Evolutionary conservation across 1,284 basidiomycete species (phyloP).

Genomic region (Ganoderma leucocontextum): DNA sequence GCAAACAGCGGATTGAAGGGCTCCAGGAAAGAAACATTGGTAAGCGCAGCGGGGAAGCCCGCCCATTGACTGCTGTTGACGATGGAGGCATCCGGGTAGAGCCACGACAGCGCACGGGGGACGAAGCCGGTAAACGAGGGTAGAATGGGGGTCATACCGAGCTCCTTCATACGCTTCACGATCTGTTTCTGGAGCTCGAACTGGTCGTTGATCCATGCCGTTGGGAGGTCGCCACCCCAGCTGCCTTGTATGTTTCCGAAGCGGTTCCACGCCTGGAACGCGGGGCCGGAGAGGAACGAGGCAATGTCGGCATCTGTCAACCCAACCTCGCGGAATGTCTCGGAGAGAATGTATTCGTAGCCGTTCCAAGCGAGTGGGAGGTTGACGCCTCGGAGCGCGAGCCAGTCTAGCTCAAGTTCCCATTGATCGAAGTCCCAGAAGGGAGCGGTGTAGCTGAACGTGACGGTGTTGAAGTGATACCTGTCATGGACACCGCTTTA

Average conservation of each 20-base stretch:
- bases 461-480: conserved; percentile 55
- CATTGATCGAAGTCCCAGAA: conserved; percentile 53
- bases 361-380: conserved; percentile 54
- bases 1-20: conserved; percentile 51
- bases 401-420: conserved; percentile 55
- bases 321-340: conserved; percentile 50
- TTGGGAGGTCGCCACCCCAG: conserved; percentile 48
- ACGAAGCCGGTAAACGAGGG: conserved; percentile 56
- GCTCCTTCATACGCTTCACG: conserved; percentile 50
- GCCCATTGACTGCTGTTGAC: conserved; percentile 47
- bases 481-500: conserved; percentile 29
- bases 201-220: conserved; percentile 51
- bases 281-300: conserved; percentile 49
- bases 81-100: conserved; percentile 50
- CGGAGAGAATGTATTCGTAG: conserved; percentile 48
- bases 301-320: conserved; percentile 47
- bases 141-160: conserved; percentile 55
- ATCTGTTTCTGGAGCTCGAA: conserved; percentile 49
- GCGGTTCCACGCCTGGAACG: conserved; percentile 54
- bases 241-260: conserved; percentile 53
- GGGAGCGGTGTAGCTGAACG: conserved; percentile 51
- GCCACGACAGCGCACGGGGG: conserved; percentile 43
- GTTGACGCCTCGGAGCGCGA: conserved; percentile 53
- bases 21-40: conserved; percentile 51
- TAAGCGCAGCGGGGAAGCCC: conserved; percentile 44